Percentiles rank a stretch among this genome's conserved stretches.
phyloP scores from a whole-genome alignment of 306 rosid genomes.

The Castanea sativa region DNA sequence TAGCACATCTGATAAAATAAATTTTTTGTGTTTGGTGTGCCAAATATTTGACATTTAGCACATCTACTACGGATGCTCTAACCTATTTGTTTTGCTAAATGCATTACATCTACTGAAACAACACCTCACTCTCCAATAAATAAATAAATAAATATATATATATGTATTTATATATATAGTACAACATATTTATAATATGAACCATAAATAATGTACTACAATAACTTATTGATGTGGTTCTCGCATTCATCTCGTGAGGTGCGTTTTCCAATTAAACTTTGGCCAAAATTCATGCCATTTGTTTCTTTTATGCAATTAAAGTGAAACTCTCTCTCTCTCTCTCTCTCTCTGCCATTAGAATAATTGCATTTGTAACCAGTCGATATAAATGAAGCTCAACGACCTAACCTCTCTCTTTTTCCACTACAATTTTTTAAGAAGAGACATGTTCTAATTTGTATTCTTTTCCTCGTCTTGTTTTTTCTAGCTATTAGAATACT shows the following conservation, averaged over 20 bases:
- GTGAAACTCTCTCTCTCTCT: slow-evolving; percentile 1
- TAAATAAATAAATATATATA: too few species aligned
- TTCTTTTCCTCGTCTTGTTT: slow-evolving; percentile 3
- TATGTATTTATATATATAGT: too few species aligned
- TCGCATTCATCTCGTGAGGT: not conserved
- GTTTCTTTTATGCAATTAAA: not conserved
- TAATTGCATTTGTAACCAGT: slow-evolving; percentile 27
- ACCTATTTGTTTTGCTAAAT: too few species aligned
- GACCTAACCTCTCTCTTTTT: slow-evolving; percentile 11
- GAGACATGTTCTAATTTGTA: slow-evolving; percentile 18
- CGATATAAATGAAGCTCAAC: slow-evolving; percentile 37
- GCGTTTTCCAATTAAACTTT: not conserved
- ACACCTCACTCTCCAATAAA: too few species aligned
- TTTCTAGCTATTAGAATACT: slow-evolving; percentile 13
- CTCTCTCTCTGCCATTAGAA: slow-evolving; percentile 20
- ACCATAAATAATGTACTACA: not conserved
- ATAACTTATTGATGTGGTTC: not conserved
- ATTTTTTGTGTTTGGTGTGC: too few species aligned
- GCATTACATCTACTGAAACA: too few species aligned
- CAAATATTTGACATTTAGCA: too few species aligned
- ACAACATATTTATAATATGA: not conserved
- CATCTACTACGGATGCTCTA: too few species aligned
- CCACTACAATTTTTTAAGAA: slow-evolving; percentile 16
- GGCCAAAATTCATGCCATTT: slow-evolving; percentile 11
- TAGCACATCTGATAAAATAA: too few species aligned